Base-by-base conservation (phyloP, 345 rosid genomes). In the Tarenaya hassleriana region DNA sequence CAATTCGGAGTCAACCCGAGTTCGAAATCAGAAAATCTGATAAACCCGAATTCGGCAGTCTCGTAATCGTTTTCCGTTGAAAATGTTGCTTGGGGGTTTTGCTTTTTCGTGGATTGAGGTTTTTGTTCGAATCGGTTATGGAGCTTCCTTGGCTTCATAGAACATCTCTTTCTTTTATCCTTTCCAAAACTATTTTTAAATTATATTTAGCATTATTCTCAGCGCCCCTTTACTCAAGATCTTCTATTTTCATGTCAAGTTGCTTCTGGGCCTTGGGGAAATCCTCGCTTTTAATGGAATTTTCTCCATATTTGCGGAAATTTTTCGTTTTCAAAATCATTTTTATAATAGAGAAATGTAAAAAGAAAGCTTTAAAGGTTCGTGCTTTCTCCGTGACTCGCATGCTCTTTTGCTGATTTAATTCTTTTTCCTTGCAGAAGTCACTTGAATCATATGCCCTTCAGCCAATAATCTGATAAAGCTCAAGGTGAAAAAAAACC, bases 351-450 rank as follows among this genome's bases (percentile, higher is more conserved):
- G 50, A 66, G 56, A 50, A 62, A 65, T 27, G 64, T 53, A 31
- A 24, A 49, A 35, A 39, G 34, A 58, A 37, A 54, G 64, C 67
- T 46, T n/a, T 41, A 59, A 60, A 60, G 69, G 56, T 57, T 73
- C 85, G 63, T 66, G 68, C 69, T 69, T 77, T 77, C 24, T 72
- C 67, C 56, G 81, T 84, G 83, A 73, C 66, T 73, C 56, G n/a
- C 41, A 68, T 55, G 58, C 67, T 60, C 27, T 20, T 62, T 67
- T 47, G 41, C 54, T 58, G 24, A 52, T 46, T n/a, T 63, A 34
- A 32, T 34, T 29, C 20, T 55, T 24, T 11, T 59, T 52, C 31
- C 52, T 33, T 65, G 74, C 78, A 73, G 85, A 68, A 52, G 55
- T 50, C 62, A 44, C 60, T 51, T 15, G 75, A 50, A 41, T 52